Evolutionary conservation across 176 grass and related monocot genomes (phyloP), one percentile per base, ranked within the genome.

Genomic region (Areca catechu): DNA sequence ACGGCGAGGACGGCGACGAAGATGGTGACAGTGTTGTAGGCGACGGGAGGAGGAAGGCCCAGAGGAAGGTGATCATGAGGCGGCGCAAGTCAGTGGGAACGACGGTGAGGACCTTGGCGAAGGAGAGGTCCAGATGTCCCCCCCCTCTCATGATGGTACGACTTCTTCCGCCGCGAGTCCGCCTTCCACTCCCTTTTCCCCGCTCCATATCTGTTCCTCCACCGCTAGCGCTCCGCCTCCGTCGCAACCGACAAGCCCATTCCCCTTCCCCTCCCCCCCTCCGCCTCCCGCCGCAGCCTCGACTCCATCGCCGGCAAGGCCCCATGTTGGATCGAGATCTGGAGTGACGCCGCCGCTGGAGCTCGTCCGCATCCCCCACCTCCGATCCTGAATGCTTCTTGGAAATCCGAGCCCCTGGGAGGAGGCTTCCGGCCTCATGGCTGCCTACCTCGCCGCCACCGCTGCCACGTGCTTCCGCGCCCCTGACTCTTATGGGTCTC

Each of bases 251-350:
- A 43, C 7, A 43, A 43, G 34, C 61, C 74, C 5, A 28, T 37
- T 37, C 76, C 62, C 16, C 62, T 68, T 2, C 58, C 34, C 20
- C 22, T 71, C 29, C 69, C 63, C 37, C n/a, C 71, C 0, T 76
- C 71, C 30, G 75, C 84, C 1, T 70, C 69, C n/a, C 61, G 80
- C 4, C 71, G 80, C 5, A 86, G 83, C 67, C 79, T 87, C 9
- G 80, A 86, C 70, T 80, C 89, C n/a, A 72, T 76, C 28, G 83
- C 84, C n/a, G 84, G 89, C 2, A 76, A 80, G 56, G 77, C 75
- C 0, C 79, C 88, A n/a, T 64, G 88, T n/a, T 87, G 88, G 88
- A 93, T 93, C 56, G 73, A 86, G 61, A 86, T 91, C 76, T 91
- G 82, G 82, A 91, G 71, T 1, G 79, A 86, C 68, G 75, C 79